Base-by-base conservation (phyloP, 257 asterid species). In the Penstemon davidsonii region DNA sequence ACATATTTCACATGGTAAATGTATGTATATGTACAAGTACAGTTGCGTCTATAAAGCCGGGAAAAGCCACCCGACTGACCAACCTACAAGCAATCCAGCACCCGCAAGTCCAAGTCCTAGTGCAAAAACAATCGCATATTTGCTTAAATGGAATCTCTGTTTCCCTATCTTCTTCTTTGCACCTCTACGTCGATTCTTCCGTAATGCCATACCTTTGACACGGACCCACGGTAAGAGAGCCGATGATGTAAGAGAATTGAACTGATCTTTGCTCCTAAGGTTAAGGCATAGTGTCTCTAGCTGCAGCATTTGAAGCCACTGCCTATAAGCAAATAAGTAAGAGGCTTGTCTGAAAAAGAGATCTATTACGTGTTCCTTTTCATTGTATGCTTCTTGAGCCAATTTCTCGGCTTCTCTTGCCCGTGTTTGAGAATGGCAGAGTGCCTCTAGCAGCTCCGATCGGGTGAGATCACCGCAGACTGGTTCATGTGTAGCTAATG, bases 341-440 rank as follows among this genome's bases (percentile, higher is more conserved):
- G 88, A 80, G 0, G 88, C 88, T 70, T 86, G 90, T 6, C 80
- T 83, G 86, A 86, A 84, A 63, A 86, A 80, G 54, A 86, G 79
- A 56, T 86, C 71, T 63, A 82, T 40, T 45, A 86, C 66, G 7
- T 78, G 77, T 43, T 84, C 88, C 78, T 86, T 86, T 59, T 86
- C 93, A 10, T 82, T 76, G 67, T 79, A 82, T 10, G 88, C 90
- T 74, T 80, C 77, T 58, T 84, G 88, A 57, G 93, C 93, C 73
- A 79, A 52, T 62, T 80, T 81, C 82, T 86, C 93, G 1, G 93
- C 93, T 51, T 84, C 84, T 73, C 93, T 80, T 68, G 93, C 93
- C 58, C 90, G 85, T 52, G 88, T 86, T 77, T 86, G 93, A 49
- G 93, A 86, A 76, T 86, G 88, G 83, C 93, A 84, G 10, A 86